These are phyloP conservation scores for Spiraea crenata DNA, from an alignment of 331 rosid genomes.

Conservation along the genomic window DNA sequence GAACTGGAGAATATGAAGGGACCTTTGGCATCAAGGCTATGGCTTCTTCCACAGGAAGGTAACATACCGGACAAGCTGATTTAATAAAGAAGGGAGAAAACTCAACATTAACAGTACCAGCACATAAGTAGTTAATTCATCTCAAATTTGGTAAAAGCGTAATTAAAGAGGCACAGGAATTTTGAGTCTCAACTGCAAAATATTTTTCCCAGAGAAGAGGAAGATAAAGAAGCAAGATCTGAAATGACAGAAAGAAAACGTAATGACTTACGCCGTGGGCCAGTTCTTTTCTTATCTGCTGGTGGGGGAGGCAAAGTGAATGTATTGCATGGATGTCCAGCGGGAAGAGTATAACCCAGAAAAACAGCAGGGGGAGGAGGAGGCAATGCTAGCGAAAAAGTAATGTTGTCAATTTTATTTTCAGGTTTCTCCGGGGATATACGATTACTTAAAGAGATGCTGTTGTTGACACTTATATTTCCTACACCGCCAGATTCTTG, in stretches of 20 bases:
- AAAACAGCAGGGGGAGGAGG: conserved; percentile 69
- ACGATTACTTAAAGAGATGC: conserved; percentile 22
- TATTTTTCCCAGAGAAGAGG: neutral
- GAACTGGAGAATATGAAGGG: conserved; percentile 76
- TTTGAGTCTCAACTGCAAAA: neutral
- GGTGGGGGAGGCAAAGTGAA: conserved; percentile 94
- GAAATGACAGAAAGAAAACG: conserved; percentile 4
- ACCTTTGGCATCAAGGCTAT: conserved; percentile 64
- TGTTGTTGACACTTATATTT: conserved; percentile 36
- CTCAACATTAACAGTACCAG: conserved; percentile 22
- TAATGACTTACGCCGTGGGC: conserved; percentile 77
- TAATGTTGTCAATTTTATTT: conserved; percentile 8
- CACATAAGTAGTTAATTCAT: neutral
- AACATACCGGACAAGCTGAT: conserved; percentile 96
- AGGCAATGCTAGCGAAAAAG: conserved; percentile 35
- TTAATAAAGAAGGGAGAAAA: conserved; percentile 21
- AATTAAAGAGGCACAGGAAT: neutral
- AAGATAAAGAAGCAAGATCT: neutral
- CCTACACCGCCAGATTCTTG: conserved; percentile 29
- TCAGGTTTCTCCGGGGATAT: conserved; percentile 21
- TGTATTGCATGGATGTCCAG: conserved; percentile 80
- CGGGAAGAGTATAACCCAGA: conserved; percentile 79
- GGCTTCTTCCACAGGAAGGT: conserved; percentile 92
- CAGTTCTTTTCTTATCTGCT: conserved; percentile 82
- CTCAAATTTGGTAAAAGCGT: neutral